Percentiles rank a stretch among this genome's conserved stretches.
phyloP scores from a whole-genome alignment of 2,329 filamentous ascomycete species.

The Claviceps sp. region DNA sequence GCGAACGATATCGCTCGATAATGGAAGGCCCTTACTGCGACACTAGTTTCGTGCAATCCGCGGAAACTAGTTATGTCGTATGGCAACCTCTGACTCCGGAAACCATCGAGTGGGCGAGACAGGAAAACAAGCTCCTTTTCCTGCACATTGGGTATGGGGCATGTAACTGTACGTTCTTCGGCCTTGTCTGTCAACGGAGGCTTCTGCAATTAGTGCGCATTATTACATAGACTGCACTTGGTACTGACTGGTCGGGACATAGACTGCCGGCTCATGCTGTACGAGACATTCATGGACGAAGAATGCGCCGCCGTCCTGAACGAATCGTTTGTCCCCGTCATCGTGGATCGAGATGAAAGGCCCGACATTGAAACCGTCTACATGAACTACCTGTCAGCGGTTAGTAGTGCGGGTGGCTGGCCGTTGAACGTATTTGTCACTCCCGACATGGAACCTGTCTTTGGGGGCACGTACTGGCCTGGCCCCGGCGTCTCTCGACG shows the following conservation, averaged over 20 bases:
- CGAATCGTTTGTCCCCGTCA: constrained; percentile 75
- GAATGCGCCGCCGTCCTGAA: constrained; percentile 76
- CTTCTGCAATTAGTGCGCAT: not conserved
- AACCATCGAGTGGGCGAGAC: constrained; percentile 61
- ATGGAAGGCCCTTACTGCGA: constrained; percentile 8
- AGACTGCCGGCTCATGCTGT: constrained; percentile 85
- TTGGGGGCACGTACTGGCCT: constrained; percentile 93
- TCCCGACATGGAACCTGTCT: constrained; percentile 82
- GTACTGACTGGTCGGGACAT: constrained; percentile 8
- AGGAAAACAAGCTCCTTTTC: constrained; percentile 79
- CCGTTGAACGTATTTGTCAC: constrained; percentile 95
- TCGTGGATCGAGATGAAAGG: constrained; percentile 86
- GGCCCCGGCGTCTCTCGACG: constrained; percentile 49
- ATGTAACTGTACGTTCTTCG: constrained; percentile 64
- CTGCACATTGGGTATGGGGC: constrained; percentile 90
- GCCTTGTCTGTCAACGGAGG: not conserved
- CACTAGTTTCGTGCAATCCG: constrained; percentile 52
- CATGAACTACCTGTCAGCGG: constrained; percentile 96
- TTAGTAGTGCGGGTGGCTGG: constrained; percentile 83
- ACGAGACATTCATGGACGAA: constrained; percentile 77
- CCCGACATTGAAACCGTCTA: constrained; percentile 93
- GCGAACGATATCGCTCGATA: too few relatives aligned
- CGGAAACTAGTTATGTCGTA: constrained; percentile 68
- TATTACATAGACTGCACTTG: not conserved
- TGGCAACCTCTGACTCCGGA: constrained; percentile 85